Base-by-base conservation (phyloP, 169 alveolate species). In the Plasmodium gaboni region DNA sequence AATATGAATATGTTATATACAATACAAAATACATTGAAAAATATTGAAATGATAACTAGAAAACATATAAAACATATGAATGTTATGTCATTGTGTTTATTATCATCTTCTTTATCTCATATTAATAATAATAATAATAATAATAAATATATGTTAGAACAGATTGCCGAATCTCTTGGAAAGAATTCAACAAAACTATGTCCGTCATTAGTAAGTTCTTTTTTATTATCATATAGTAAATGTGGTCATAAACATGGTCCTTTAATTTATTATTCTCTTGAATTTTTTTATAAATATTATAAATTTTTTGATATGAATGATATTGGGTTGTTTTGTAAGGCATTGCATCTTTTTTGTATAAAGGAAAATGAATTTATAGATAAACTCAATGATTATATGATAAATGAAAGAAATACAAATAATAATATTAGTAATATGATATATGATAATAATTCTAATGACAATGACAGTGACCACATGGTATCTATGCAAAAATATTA, bases 221-320 rank as follows among this genome's bases (percentile, higher is more conserved):
- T 94, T 71, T 50, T 91, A 17, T 91, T 88, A 42, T 89, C 96
- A n/a, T 94, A 80, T 65, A 94, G 92, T 59, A 68, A 93, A 61
- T 91, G 92, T 8, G 51, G 60, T 67, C 96, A 94, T 72, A 88
- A 91, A 22, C 95, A 94, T 90, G 96, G 95, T 13, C 89, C 95
- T 32, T 69, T 94, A 61, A 85, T 94, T 89, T 90, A 85, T 70
- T 94, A 88, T 72, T 87, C 95, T 53, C 86, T 86, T 28, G 65
- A 86, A 70, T 86, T 86, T 60, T 86, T 86, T 86, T 86, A 86
- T 71, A 86, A 86, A 70, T 86, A 71, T 70, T 22, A 55, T 51
- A 69, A 22, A 13, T 71, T 86, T 71, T 86, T 86, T 86, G 72
- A 69, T 61, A 65, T 86, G 17, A 86, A 86, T 86, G 71, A 86